Percentiles rank a stretch among this genome's conserved stretches.
These are phyloP conservation scores for Curvularia sp. DNA, from an alignment of 2,329 filamentous ascomycete genomes.

Conservation along the genomic window DNA sequence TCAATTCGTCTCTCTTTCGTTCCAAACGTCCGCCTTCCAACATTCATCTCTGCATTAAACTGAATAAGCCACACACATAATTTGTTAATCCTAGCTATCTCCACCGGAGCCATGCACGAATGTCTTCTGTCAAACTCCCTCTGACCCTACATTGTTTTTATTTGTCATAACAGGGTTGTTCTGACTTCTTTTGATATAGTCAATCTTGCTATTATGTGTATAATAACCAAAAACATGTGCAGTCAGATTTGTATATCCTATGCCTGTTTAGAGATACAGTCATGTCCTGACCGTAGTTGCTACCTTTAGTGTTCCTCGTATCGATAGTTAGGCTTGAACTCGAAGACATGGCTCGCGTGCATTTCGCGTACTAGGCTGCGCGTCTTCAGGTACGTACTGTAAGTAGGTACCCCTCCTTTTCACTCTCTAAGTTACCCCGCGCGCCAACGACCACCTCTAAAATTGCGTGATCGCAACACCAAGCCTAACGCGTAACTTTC, in stretches of 20 bases:
- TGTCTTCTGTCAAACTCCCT: too few relatives aligned
- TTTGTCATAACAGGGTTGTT: too few relatives aligned
- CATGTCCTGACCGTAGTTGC: neutral
- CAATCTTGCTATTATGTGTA: too few relatives aligned
- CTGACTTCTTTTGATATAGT: too few relatives aligned
- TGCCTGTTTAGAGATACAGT: neutral
- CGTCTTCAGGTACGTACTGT: neutral
- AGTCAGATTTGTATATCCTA: neutral
- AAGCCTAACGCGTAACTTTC: neutral
- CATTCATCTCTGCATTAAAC: too few relatives aligned
- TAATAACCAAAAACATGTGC: neutral
- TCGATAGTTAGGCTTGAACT: neutral
- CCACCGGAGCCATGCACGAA: too few relatives aligned
- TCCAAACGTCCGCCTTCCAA: too few relatives aligned
- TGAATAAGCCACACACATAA: too few relatives aligned
- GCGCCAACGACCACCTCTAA: neutral
- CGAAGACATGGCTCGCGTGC: neutral
- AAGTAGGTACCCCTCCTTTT: neutral
- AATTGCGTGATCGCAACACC: slow-evolving; percentile 7
- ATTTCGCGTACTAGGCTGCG: neutral
- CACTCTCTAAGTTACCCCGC: slow-evolving; percentile 1
- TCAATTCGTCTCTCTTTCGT: neutral
- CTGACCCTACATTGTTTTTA: too few relatives aligned
- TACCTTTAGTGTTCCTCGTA: neutral
- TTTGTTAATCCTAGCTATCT: too few relatives aligned